Base-by-base conservation (phyloP, 2,329 filamentous ascomycete species). In the Metarhizium sp. region DNA sequence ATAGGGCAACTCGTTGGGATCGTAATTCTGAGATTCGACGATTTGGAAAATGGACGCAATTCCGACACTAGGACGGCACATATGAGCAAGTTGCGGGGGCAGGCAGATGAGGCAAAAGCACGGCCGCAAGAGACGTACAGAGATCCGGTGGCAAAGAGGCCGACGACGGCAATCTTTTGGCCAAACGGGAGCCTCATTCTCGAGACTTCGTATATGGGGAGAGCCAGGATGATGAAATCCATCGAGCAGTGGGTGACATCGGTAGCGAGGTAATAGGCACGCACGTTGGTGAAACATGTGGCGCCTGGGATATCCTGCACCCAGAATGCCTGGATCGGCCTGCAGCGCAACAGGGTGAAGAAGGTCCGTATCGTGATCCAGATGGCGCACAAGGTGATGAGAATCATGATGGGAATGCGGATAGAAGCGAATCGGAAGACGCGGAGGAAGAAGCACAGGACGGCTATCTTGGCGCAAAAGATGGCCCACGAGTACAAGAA, bases 241-340 rank as follows among this genome's bases (percentile, higher is more conserved):
- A 71, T 60, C 8, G 68, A 10, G 0, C 67, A 57, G 50, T 72
- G 69, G 1, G 63, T 62, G 11, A 68, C 42, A 1, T 66, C 63
- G 0, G 66, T 67, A 14, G 66, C 64, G 45, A 70, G 65, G 57
- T 69, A 69, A 30, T 67, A 70, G 0, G 63, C 64, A 14, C 61
- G 59, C 54, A 65, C 65, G 43, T 65, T 58, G 16, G 71, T 68
- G 72, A 45, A 6, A 16, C 42, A 45, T 4, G 18, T 45, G n/a
- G 42, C n/a, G 10, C 2, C 18, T 4, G 16, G 16, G 4, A 45
- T 45, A 16, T 6, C 6, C 42, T 20, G 16, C 6, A 8, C 42
- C 42, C 42, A 45, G 32, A 69, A 66, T 2, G 62, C 64, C 25
- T 66, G 62, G 0, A 71, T 57, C 0, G 70, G 70, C 4, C 67